Evolutionary conservation across 2,329 filamentous ascomycete species (phyloP).

Genomic region (Trichophyton benhamiae): DNA sequence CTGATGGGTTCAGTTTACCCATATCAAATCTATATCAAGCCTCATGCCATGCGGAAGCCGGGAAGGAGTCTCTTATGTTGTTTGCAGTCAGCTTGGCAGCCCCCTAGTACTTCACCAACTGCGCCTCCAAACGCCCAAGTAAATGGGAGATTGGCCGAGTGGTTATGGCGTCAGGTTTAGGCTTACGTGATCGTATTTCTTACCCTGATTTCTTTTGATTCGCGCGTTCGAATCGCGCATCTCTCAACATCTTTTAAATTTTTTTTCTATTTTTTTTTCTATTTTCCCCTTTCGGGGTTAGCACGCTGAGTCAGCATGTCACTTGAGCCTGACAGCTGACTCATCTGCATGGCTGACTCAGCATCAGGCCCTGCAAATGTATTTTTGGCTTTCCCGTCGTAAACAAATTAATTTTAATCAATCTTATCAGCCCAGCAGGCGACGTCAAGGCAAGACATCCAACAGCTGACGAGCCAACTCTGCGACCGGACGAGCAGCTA

Average conservation of each 20-base stretch:
- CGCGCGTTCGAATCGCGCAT: constrained; percentile 10
- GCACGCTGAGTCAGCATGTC: not conserved
- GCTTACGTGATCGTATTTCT: constrained; percentile 3
- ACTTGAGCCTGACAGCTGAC: not conserved
- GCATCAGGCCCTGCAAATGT: not conserved
- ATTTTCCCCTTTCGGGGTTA: not conserved
- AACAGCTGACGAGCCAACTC: not conserved
- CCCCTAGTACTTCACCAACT: not conserved
- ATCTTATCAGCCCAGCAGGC: not conserved
- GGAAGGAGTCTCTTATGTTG: not conserved
- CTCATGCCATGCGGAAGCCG: too few species aligned
- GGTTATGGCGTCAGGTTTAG: constrained; percentile 10
- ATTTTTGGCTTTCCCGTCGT: too few species aligned
- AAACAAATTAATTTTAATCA: not conserved
- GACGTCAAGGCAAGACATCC: not conserved
- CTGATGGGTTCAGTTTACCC: too few species aligned
- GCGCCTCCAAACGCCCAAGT: not conserved
- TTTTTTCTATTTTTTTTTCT: constrained; percentile 1
- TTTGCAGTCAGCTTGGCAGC: not conserved
- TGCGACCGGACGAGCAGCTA: not conserved
- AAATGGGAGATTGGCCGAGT: constrained; percentile 9
- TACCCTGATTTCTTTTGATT: constrained; percentile 8
- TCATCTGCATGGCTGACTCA: not conserved
- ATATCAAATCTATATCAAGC: too few species aligned
- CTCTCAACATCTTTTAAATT: constrained; percentile 5